These are phyloP conservation scores for Mikania micrantha DNA, from an alignment of 129 eudicot species.

Conservation along the genomic window DNA sequence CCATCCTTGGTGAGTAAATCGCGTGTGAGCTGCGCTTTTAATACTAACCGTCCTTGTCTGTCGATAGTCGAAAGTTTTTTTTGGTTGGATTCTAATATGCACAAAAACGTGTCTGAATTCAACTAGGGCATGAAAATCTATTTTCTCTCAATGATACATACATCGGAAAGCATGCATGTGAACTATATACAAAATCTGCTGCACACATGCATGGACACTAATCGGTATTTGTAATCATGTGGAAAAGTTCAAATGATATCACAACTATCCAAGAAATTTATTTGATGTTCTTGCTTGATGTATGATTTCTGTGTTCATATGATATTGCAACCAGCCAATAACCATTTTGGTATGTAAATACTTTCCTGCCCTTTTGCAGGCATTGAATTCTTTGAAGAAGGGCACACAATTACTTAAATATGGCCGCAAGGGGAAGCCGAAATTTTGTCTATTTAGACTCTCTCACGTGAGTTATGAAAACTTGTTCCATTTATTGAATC, in stretches of 20 bases:
- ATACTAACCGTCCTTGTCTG: too few relatives aligned
- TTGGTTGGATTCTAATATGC: neutral
- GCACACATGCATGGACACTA: too few relatives aligned
- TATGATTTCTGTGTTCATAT: neutral
- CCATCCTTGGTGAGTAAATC: too few relatives aligned
- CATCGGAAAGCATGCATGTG: neutral
- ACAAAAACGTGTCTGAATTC: neutral
- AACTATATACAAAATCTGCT: neutral
- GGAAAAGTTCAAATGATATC: neutral
- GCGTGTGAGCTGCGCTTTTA: too few relatives aligned
- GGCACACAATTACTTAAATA: conserved; percentile 89
- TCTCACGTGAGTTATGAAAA: conserved; percentile 59
- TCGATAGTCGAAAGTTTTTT: neutral
- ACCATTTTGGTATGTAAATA: conserved; percentile 10
- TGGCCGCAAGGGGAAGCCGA: conserved; percentile 97
- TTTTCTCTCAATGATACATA: neutral
- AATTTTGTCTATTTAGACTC: conserved; percentile 80
- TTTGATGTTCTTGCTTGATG: conserved; percentile 7
- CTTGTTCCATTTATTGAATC: neutral
- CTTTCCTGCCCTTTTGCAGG: conserved; percentile 43
- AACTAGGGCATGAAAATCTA: neutral
- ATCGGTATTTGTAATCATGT: neutral
- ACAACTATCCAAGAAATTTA: neutral
- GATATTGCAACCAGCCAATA: neutral
- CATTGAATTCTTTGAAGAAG: conserved; percentile 76